These are phyloP conservation scores for Glarea lozoyensis DNA, from an alignment of 495 filamentous ascomycete genomes.

Conservation along the genomic window DNA sequence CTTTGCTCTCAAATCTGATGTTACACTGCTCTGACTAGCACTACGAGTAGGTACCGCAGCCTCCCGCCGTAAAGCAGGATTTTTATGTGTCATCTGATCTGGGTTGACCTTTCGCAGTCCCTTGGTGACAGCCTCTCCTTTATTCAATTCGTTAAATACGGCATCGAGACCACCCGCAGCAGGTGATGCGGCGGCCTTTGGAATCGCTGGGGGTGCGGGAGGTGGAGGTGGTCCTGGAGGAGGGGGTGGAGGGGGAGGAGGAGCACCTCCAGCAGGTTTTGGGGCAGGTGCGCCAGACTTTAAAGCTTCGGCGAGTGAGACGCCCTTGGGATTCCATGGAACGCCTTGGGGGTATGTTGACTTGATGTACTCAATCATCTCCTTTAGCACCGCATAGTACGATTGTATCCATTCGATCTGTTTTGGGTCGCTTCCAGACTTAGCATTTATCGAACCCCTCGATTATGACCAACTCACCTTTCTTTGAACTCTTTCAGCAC, in stretches of 20 bases:
- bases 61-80: conserved; percentile 74
- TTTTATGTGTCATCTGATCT: conserved; percentile 96
- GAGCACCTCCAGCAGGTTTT: conserved; percentile 21
- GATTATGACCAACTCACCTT: conserved; percentile 48
- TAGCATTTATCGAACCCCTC: conserved; percentile 1
- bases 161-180: conserved; percentile 57
- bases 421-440: conserved; percentile 50
- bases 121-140: conserved; percentile 75
- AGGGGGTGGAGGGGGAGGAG: conserved; percentile 51
- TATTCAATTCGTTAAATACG: conserved; percentile 86
- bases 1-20: conserved; percentile 48
- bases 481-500: conserved; percentile 85
- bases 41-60: conserved; percentile 58
- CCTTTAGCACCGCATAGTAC: conserved; percentile 79
- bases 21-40: conserved; percentile 38
- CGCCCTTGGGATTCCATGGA: conserved; percentile 80
- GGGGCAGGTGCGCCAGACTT: conserved; percentile 28
- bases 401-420: conserved; percentile 81
- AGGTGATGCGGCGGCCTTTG: conserved; percentile 24
- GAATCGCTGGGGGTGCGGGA: conserved; percentile 39
- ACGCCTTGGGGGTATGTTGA: conserved; percentile 70
- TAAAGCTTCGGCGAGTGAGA: conserved; percentile 63
- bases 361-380: conserved; percentile 71
- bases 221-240: conserved; percentile 69
- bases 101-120: conserved; percentile 88